These are phyloP conservation scores for Cetraspora pellucida DNA, from an alignment of 192 early-diverging fungal genomes.

Conservation along the genomic window DNA sequence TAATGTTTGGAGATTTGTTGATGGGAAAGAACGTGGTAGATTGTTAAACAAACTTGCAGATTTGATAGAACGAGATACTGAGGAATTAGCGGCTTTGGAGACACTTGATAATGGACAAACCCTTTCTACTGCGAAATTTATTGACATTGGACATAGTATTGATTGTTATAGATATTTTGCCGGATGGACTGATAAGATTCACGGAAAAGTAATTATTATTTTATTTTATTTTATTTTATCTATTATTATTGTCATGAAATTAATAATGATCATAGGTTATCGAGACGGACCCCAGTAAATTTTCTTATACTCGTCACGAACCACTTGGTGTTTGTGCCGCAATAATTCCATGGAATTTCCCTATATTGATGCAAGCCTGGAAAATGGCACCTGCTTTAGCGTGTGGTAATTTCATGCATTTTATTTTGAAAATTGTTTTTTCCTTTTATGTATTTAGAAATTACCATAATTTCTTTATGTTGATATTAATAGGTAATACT, in stretches of 20 bases:
- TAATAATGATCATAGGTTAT: background rate
- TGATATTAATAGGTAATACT: constrained; percentile 48
- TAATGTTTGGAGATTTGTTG: constrained; percentile 55
- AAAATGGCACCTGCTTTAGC: constrained; percentile 81
- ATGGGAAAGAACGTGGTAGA: constrained; percentile 50
- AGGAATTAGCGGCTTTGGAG: constrained; percentile 62
- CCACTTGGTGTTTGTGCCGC: constrained; percentile 76
- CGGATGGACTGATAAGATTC: constrained; percentile 62
- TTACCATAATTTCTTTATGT: background rate
- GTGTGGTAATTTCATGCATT: constrained; percentile 5
- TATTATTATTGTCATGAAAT: background rate
- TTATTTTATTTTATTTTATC: background rate
- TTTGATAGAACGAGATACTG: constrained; percentile 48
- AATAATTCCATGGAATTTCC: constrained; percentile 80
- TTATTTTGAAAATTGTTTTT: background rate
- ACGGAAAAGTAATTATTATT: constrained; percentile 41
- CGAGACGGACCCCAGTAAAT: background rate
- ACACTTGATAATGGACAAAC: constrained; percentile 80
- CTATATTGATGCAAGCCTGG: constrained; percentile 74
- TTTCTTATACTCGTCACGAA: constrained; percentile 56
- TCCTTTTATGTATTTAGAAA: background rate
- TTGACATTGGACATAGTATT: constrained; percentile 66
- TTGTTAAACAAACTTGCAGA: constrained; percentile 66
- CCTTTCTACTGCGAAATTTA: constrained; percentile 53
- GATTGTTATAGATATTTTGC: constrained; percentile 81